Evolutionary conservation across 2,329 filamentous ascomycete species (phyloP).

Genomic region (Scleromitrula shiraiana): DNA sequence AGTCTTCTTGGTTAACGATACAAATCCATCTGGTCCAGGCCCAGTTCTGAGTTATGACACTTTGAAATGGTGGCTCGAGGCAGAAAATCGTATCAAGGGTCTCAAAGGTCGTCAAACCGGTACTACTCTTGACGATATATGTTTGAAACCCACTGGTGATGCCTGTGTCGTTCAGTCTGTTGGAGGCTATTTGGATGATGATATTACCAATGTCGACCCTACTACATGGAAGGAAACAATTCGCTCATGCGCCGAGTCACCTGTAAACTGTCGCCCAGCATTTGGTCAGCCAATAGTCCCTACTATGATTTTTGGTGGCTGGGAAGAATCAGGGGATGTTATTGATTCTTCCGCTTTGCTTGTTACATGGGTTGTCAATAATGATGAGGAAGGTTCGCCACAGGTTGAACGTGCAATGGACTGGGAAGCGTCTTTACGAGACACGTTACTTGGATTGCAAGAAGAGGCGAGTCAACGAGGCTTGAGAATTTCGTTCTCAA

Average conservation of each 20-base stretch:
- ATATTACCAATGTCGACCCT: constrained; percentile 52
- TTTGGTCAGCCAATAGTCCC: constrained; percentile 86
- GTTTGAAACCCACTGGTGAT: constrained; percentile 85
- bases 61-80: constrained; percentile 85
- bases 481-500: constrained; percentile 85
- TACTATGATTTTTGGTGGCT: constrained; percentile 79
- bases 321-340: constrained; percentile 55
- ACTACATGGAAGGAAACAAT: constrained; percentile 66
- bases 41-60: constrained; percentile 86
- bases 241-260: constrained; percentile 65
- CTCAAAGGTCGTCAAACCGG: constrained; percentile 63
- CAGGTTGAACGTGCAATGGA: constrained; percentile 71
- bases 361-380: constrained; percentile 91
- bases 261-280: constrained; percentile 76
- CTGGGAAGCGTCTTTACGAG: constrained; percentile 76
- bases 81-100: constrained; percentile 68
- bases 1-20: constrained; percentile 88
- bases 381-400: constrained; percentile 65
- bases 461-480: constrained; percentile 70
- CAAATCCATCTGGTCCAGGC: constrained; percentile 50
- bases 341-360: constrained; percentile 73
- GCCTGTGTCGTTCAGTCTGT: constrained; percentile 90
- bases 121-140: constrained; percentile 72
- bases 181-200: constrained; percentile 76
- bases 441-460: constrained; percentile 68